A percentile compares a stretch with the other conserved stretches of the same genome.
phyloP scores from a whole-genome alignment of 768 basidiomycete genomes.

The Rhodotorula kratochvilovae region DNA sequence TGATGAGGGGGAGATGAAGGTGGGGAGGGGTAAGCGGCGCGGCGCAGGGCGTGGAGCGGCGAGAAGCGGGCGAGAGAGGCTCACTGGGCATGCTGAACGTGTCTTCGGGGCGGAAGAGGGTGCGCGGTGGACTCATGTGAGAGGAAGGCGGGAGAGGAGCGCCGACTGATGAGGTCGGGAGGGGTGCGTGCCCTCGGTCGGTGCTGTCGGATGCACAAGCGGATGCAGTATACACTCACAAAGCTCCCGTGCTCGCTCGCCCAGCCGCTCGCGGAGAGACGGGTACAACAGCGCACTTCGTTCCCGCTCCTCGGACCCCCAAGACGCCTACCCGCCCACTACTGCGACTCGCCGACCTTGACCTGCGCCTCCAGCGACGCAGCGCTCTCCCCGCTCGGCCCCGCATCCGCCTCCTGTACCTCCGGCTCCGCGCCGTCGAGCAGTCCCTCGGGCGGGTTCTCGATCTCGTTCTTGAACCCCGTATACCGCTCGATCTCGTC shows the following conservation, averaged over 20 bases:
- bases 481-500: background rate
- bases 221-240: no score
- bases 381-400: background rate
- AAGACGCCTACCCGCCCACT: background rate
- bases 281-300: background rate
- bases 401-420: background rate
- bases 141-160: background rate
- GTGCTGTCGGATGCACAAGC: no score
- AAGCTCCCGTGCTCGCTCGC: no score
- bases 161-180: background rate
- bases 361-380: background rate
- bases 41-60: background rate
- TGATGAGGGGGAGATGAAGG: background rate
- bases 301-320: background rate
- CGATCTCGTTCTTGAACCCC: slow-evolving; percentile 18
- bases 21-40: background rate
- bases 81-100: slow-evolving; percentile 4
- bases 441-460: background rate
- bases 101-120: background rate
- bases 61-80: background rate
- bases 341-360: background rate
- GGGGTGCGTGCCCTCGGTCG: background rate
- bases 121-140: background rate
- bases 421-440: background rate
- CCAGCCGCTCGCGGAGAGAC: background rate